These are phyloP conservation scores for Talaromyces sp. DNA, from an alignment of 2,329 filamentous ascomycete species.

Conservation along the genomic window DNA sequence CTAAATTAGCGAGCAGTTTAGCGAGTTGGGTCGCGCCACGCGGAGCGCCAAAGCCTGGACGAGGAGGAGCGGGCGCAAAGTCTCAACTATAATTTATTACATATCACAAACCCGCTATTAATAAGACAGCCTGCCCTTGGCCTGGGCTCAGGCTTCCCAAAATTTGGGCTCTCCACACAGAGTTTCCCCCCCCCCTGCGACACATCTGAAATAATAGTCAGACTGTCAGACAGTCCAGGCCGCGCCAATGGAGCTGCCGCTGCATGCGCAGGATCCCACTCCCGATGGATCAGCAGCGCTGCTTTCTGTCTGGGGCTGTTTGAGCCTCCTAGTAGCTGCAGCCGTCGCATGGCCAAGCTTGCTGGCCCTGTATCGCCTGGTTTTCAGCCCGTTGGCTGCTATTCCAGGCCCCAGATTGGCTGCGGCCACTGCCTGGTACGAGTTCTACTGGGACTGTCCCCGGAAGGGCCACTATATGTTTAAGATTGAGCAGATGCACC, in stretches of 20 bases:
- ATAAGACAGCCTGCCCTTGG: too few species aligned
- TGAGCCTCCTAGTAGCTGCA: neutral
- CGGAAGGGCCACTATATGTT: constrained; percentile 18
- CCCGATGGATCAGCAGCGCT: neutral
- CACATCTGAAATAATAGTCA: too few species aligned
- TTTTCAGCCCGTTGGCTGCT: constrained; percentile 21
- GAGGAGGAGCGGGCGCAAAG: too few species aligned
- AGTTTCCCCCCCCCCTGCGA: too few species aligned
- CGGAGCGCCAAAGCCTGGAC: too few species aligned
- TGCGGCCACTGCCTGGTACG: constrained; percentile 21
- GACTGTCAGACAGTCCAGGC: neutral
- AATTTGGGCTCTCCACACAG: too few species aligned
- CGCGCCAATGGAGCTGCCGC: neutral
- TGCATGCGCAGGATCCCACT: neutral
- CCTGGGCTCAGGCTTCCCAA: too few species aligned
- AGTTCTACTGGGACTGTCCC: constrained; percentile 24
- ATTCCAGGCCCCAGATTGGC: constrained; percentile 21
- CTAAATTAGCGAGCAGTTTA: too few species aligned
- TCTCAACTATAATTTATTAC: too few species aligned
- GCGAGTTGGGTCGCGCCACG: too few species aligned
- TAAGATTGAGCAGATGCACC: constrained; percentile 22
- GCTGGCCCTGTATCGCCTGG: constrained; percentile 19
- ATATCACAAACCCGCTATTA: too few species aligned
- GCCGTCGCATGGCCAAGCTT: neutral
- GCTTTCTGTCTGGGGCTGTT: neutral